Evolutionary conservation across 225 moss, liverwort and hornwort genomes (phyloP).

Genomic region (Straminergon stramineum): DNA sequence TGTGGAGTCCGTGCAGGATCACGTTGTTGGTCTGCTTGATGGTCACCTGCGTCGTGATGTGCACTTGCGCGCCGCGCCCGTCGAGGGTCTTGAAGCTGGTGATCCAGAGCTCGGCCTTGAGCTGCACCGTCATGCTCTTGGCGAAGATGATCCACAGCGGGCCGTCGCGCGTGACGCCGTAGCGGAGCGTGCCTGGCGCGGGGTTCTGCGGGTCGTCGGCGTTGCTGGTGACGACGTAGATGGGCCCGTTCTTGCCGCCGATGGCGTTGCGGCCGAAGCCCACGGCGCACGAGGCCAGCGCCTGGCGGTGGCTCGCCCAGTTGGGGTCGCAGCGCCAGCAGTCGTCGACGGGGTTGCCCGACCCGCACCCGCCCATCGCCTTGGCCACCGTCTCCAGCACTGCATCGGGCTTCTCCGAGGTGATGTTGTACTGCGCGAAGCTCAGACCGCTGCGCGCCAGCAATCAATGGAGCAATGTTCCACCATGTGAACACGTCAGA

Average conservation of each 20-base stretch:
- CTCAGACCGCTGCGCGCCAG: not conserved
- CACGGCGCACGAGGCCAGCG: constrained; percentile 21
- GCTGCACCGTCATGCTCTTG: constrained; percentile 22
- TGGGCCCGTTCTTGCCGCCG: constrained; percentile 36
- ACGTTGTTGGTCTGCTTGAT: constrained; percentile 15
- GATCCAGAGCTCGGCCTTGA: constrained; percentile 23
- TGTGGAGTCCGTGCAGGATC: constrained; percentile 27
- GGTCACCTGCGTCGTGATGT: constrained; percentile 17
- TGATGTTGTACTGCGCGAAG: constrained; percentile 2
- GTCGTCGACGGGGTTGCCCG: constrained; percentile 35
- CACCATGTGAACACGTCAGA: not conserved
- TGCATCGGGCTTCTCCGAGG: not conserved
- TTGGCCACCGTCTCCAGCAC: not conserved
- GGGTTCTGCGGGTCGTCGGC: constrained; percentile 24
- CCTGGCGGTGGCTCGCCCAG: constrained; percentile 22
- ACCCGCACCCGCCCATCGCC: constrained; percentile 15
- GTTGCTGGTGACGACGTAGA: constrained; percentile 25
- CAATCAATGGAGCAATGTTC: not conserved
- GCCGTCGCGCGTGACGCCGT: constrained; percentile 19
- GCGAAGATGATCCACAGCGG: constrained; percentile 40
- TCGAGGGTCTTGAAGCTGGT: constrained; percentile 39
- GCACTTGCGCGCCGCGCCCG: constrained; percentile 21
- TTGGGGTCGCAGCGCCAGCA: constrained; percentile 35
- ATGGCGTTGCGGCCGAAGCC: constrained; percentile 30
- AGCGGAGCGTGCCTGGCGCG: constrained; percentile 25